These are phyloP conservation scores for Bipolaris oryzae DNA, from an alignment of 2,329 filamentous ascomycete genomes.

Conservation along the genomic window DNA sequence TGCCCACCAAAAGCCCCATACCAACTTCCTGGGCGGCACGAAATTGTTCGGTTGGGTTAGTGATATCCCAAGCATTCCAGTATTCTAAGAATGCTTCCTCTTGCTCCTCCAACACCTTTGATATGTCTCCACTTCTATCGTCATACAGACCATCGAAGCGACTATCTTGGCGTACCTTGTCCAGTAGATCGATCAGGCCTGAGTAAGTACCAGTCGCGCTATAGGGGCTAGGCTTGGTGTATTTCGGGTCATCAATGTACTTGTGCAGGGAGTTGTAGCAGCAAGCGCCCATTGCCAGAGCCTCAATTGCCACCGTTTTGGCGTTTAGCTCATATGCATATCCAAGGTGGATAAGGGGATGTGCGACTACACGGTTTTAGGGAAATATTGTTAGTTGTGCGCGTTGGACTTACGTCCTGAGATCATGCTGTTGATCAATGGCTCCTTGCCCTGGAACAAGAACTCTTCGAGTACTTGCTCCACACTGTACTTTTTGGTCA, in stretches of 20 bases:
- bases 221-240: constrained; percentile 68
- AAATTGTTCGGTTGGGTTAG: constrained; percentile 74
- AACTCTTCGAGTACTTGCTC: constrained; percentile 76
- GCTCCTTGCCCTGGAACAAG: constrained; percentile 74
- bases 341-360: constrained; percentile 92
- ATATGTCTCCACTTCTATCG: constrained; percentile 67
- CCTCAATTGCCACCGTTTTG: constrained; percentile 87
- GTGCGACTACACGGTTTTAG: constrained; percentile 66
- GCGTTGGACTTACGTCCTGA: constrained; percentile 68
- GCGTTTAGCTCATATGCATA: constrained; percentile 90
- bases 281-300: constrained; percentile 71
- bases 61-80: constrained; percentile 83
- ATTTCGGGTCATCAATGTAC: constrained; percentile 73
- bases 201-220: constrained; percentile 49
- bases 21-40: constrained; percentile 68
- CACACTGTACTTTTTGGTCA: constrained; percentile 81
- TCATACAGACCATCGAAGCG: constrained; percentile 72
- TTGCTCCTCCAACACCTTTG: constrained; percentile 69
- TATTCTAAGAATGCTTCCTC: constrained; percentile 78
- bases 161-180: constrained; percentile 70
- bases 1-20: constrained; percentile 64
- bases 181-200: constrained; percentile 72
- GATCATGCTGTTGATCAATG: constrained; percentile 80
- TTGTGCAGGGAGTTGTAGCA: constrained; percentile 64
- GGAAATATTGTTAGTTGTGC: background rate